Evolutionary conservation across 768 basidiomycete genomes (phyloP), one percentile per base, ranked within the genome.

Genomic region (Mycena indigotica): DNA sequence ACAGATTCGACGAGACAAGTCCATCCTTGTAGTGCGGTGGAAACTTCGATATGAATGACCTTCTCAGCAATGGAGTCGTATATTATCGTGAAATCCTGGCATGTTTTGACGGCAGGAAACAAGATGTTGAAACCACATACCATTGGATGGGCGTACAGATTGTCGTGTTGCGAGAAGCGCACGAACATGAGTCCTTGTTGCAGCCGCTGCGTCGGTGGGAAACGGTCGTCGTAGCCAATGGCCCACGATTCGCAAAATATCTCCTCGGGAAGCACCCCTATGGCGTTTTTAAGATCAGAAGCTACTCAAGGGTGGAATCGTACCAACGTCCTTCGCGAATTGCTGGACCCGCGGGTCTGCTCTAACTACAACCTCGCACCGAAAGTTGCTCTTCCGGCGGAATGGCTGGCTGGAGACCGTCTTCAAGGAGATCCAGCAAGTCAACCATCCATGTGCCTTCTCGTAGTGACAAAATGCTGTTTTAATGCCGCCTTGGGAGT

Each of bases 71-170:
- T 83, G 5, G 84, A 80, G 73, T 95, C 93, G 50, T 93, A 68
- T 55, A 93, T 76, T 13, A 89, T 88, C 26, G 86, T 70, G 66
- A 91, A 93, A 70, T 91, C 88, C 87, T 88, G 64, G n/a, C n/a
- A n/a, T n/a, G n/a, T n/a, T n/a, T n/a, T n/a, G n/a, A n/a, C n/a
- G 19, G 44, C 46, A 16, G 15, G 25, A 46, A 19, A 25, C 13
- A 28, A 10, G 55, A 12, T 40, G 51, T 39, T 54, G 65, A 54
- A 16, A 30, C 61, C 28, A 25, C 63, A 63, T 69, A 91, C 90
- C 78, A 95, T 74, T 32, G 94, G 95, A 65, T 96, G 93, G 2
- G 92, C 91, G 57, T 95, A 95, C 12, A 94, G 79, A 69, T 96
- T 95, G 44, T 92, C 91, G 64, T 96, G 87, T 53, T 83, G 75